Evolutionary conservation across 805 yeast species (phyloP).

Genomic region (Wickerhamomyces strasburgensis): DNA sequence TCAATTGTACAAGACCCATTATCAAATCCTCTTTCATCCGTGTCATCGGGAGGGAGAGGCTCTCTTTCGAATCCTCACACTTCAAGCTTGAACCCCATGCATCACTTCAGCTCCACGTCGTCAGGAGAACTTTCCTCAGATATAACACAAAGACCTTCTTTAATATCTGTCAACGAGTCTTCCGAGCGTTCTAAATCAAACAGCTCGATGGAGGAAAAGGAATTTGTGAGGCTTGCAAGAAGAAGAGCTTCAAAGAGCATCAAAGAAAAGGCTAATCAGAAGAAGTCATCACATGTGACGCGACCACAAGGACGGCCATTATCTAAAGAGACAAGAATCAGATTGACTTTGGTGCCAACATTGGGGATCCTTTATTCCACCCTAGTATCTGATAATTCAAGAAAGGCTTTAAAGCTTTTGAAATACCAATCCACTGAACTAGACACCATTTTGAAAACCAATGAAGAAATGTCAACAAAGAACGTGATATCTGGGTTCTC

Average conservation of each 20-base stretch:
- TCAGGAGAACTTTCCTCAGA: slow-evolving; percentile 1
- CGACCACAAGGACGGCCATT: slow-evolving; percentile 37
- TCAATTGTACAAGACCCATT: too few species aligned
- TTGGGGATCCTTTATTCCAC: slow-evolving; percentile 39
- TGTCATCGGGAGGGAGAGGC: too few species aligned
- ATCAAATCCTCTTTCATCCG: too few species aligned
- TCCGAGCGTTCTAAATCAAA: slow-evolving; percentile 4
- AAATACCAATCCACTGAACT: slow-evolving; percentile 13
- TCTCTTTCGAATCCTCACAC: too few species aligned
- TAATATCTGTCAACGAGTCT: slow-evolving; percentile 1
- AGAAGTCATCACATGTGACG: slow-evolving; percentile 8
- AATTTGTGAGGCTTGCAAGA: slow-evolving; percentile 24
- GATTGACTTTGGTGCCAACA: slow-evolving; percentile 43
- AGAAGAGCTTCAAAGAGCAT: slow-evolving; percentile 20
- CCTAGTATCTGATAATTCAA: slow-evolving; percentile 29
- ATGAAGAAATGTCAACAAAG: slow-evolving; percentile 19
- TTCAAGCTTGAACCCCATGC: too few species aligned
- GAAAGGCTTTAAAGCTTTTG: slow-evolving; percentile 22
- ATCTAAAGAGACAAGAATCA: slow-evolving; percentile 46
- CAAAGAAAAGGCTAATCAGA: slow-evolving; percentile 16
- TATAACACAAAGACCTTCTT: slow-evolving; percentile 1
- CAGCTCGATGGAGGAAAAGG: slow-evolving; percentile 7
- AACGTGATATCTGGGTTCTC: slow-evolving; percentile 21
- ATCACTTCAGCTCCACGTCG: too few species aligned
- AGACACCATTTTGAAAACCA: slow-evolving; percentile 10